These are phyloP conservation scores for Zychaea mexicana DNA, from an alignment of 371 early-diverging fungal genomes.

Conservation along the genomic window DNA sequence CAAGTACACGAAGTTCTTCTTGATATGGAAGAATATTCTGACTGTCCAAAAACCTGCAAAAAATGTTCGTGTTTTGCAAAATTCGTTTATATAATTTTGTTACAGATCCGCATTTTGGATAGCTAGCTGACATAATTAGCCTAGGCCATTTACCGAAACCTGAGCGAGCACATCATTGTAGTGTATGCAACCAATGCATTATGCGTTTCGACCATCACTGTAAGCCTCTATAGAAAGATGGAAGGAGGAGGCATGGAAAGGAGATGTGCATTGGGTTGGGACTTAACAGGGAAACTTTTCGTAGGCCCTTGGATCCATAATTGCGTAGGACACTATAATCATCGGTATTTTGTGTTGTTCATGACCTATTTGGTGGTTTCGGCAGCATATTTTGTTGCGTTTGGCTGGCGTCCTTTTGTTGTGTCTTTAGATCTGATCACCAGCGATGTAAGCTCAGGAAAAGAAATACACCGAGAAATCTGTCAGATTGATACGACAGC, in stretches of 20 bases:
- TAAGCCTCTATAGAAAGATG: slow-evolving; percentile 20
- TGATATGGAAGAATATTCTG: slow-evolving; percentile 51
- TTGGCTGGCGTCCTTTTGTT: slow-evolving; percentile 61
- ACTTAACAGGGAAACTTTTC: too few species aligned
- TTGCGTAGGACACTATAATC: slow-evolving; percentile 84
- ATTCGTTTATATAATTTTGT: background rate
- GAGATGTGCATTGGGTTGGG: too few species aligned
- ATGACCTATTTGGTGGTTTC: slow-evolving; percentile 67
- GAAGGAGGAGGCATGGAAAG: background rate
- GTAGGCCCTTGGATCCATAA: slow-evolving; percentile 78
- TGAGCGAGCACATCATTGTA: slow-evolving; percentile 92
- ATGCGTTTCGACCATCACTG: slow-evolving; percentile 73
- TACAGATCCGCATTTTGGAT: background rate
- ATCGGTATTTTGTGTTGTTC: slow-evolving; percentile 83
- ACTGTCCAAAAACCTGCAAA: slow-evolving; percentile 50
- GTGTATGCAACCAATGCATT: slow-evolving; percentile 84
- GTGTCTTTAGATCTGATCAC: slow-evolving; percentile 49
- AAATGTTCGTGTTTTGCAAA: slow-evolving; percentile 41
- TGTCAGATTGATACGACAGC: too few species aligned
- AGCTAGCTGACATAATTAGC: background rate
- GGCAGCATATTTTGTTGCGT: slow-evolving; percentile 65
- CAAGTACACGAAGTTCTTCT: slow-evolving; percentile 37
- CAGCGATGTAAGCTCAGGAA: slow-evolving; percentile 42
- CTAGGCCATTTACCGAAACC: slow-evolving; percentile 77
- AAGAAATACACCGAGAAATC: too few species aligned